phyloP scores from a whole-genome alignment of 2,329 filamentous ascomycete genomes.

The Neopestalotiopsis rosae region DNA sequence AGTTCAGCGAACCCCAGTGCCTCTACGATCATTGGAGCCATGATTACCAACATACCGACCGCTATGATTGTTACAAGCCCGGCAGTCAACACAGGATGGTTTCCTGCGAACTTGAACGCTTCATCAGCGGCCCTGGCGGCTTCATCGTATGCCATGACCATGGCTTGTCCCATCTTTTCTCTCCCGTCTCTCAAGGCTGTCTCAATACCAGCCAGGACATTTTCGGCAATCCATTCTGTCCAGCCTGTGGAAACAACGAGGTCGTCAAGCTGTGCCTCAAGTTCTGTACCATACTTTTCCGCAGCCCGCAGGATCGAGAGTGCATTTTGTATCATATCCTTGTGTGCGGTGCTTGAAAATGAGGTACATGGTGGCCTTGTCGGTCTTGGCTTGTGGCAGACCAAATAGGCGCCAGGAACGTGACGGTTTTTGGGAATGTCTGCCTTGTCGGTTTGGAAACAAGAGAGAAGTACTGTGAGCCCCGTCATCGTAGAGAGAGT shows the following conservation, averaged over 20 bases:
- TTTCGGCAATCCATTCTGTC: constrained; percentile 36
- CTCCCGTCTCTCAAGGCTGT: constrained; percentile 27
- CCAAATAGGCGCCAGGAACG: not conserved
- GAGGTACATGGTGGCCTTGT: not conserved
- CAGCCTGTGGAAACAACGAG: constrained; percentile 33
- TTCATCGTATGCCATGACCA: constrained; percentile 32
- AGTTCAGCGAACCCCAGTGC: constrained; percentile 38
- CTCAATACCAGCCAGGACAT: constrained; percentile 33
- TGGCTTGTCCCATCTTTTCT: constrained; percentile 29
- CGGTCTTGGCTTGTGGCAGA: not conserved
- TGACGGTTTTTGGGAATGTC: not conserved
- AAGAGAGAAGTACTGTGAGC: not conserved
- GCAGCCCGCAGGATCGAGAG: constrained; percentile 26
- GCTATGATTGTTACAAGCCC: constrained; percentile 32
- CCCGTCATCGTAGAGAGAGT: not conserved
- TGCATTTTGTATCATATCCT: not conserved
- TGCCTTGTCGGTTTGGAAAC: not conserved
- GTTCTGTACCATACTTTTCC: constrained; percentile 24
- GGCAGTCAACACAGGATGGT: constrained; percentile 33
- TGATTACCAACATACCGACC: constrained; percentile 33
- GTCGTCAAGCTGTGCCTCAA: constrained; percentile 31
- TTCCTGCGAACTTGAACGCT: constrained; percentile 29
- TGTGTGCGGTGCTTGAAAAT: not conserved
- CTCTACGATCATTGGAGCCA: constrained; percentile 35
- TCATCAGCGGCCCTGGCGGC: constrained; percentile 31